Evolutionary conservation across 148 eudicot species (phyloP).

Genomic region (Arbutus unedo): DNA sequence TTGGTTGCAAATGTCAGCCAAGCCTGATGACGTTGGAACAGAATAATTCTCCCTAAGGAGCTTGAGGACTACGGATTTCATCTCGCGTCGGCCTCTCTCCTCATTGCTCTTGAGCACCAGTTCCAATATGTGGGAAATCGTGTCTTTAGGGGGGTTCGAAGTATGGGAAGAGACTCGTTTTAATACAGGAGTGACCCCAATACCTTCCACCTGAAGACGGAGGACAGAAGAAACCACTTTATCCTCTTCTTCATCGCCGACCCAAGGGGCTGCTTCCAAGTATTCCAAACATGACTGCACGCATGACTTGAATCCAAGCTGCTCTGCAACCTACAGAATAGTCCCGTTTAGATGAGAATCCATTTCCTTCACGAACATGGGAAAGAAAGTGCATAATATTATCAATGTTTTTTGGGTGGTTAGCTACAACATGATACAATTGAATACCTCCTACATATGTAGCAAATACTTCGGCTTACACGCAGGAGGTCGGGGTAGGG

Average conservation of each 20-base stretch:
- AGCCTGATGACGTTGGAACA: constrained; percentile 35
- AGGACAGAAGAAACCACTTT: constrained; percentile 77
- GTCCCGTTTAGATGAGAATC: background rate
- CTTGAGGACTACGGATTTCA: constrained; percentile 81
- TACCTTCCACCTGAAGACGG: constrained; percentile 56
- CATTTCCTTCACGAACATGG: background rate
- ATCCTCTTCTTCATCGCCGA: constrained; percentile 94
- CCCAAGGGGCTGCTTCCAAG: constrained; percentile 98
- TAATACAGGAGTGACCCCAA: constrained; percentile 55
- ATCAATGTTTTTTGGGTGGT: background rate
- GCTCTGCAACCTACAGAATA: constrained; percentile 65
- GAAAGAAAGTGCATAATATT: background rate
- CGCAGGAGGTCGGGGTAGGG: background rate
- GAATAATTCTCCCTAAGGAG: constrained; percentile 67
- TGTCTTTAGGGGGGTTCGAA: constrained; percentile 64
- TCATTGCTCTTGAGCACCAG: constrained; percentile 83
- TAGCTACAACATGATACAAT: background rate
- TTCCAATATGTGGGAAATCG: constrained; percentile 65
- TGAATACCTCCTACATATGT: background rate
- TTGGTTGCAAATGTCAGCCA: constrained; percentile 59
- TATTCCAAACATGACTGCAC: constrained; percentile 71
- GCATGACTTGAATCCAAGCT: constrained; percentile 64
- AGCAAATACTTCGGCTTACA: background rate
- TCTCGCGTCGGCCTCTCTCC: constrained; percentile 84
- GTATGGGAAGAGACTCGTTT: constrained; percentile 68